Base-by-base conservation (phyloP, 768 basidiomycete genomes). In the Lactifluus hygrophoroides region DNA sequence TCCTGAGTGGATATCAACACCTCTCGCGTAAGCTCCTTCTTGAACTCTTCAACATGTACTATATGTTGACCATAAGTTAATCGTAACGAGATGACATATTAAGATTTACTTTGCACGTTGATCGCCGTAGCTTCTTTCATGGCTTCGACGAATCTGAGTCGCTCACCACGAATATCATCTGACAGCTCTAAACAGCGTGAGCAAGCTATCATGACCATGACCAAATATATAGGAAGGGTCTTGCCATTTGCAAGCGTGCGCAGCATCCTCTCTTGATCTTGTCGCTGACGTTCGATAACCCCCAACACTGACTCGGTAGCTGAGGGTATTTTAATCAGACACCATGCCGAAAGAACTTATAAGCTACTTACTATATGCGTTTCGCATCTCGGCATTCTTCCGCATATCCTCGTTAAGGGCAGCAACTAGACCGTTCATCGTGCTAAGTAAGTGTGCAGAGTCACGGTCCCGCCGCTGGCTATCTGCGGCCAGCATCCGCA, bases 41-140 rank as follows among this genome's bases (percentile, higher is more conserved):
- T 94, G 74, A 94, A 88, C 66, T 92, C 84, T 64, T 92, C 88
- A 48, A 94, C 85, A 64, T 94, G 91, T 23, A 80, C 90, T 91
- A 65, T 4, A 56, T 30, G 35, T 21, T 34, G 40, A 19, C 54
- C 27, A 62, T 63, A 1, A 64, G 53, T 42, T 23, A 52, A 55
- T 43, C 42, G 21, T 43, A 44, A 30, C 3, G 7, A 47, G 35
- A 47, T 34, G 17, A 3, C 9, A 30, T 16, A 19, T 32, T 42
- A 9, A 37, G 8, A 58, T 69, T 62, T 70, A 87, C 89, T 74
- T 69, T 89, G 85, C 2, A 94, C 83, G 62, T 94, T 93, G 65
- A 94, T 88, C 1, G 83, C 82, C 0, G 92, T 94, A 1, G 90
- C 92, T 64, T 92, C 88, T 68, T 89, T 89, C 91, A 94, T 94